Base-by-base conservation (phyloP, 2,329 filamentous ascomycete species). In the Xylaria polymorpha region DNA sequence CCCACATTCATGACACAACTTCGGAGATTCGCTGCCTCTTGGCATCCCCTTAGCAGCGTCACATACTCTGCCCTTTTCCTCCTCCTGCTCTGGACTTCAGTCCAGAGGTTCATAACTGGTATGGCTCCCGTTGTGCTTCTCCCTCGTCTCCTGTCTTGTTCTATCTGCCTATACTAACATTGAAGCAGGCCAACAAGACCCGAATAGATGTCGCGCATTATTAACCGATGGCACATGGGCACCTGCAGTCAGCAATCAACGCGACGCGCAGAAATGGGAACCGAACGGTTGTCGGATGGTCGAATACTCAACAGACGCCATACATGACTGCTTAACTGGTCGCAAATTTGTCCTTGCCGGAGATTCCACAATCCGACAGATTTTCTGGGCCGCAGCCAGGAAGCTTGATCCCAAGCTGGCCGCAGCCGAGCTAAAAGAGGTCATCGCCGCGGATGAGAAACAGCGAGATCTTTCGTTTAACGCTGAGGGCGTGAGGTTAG, bases 271-370 rank as follows among this genome's bases (percentile, higher is more conserved):
- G 41, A 82, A 84, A 71, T 91, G 89, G 89, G 86, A 90, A 66
- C 86, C 88, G 4, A 82, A 83, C 25, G 86, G 86, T 32, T 91
- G 90, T 78, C 85, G 87, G 68, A 81, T 90, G 74, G 84, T 86
- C 68, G 79, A 85, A 62, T 90, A 90, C 78, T 81, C 83, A 9
- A 74, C 78, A 6, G 76, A 82, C n/a, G 85, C 88, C 44, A 82
- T 90, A 48, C 78, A 80, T 20, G 77, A 79, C 55, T 92, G 90
- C 74, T 81, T 90, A 25, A 79, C 79, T 1, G 80, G 81, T 15
- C 84, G 83, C 8, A 83, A 83, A 59, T 74, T 91, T n/a, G 81
- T 89, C 18, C 88, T 91, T 71, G 82, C 85, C 32, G 89, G 90
- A 44, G 89, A 91, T 76, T 87, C 86, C 1, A 87, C 85, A 0